Evolutionary conservation across 805 yeast genomes (phyloP).

Genomic region (Suhomyces emberorum): DNA sequence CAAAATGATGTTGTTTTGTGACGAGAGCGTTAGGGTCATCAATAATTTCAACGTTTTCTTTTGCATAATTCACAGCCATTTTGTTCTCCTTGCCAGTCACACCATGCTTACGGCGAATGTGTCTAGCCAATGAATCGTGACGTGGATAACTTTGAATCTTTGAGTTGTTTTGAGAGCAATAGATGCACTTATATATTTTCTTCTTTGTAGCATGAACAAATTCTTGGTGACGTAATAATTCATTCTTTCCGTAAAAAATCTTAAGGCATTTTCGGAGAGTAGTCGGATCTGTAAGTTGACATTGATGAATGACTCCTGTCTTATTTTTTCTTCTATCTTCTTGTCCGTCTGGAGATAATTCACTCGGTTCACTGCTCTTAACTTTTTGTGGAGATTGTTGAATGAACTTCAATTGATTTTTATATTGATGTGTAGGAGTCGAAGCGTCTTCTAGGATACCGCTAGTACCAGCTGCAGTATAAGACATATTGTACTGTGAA

Average conservation of each 20-base stretch:
- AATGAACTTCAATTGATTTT: slow-evolving; percentile 8
- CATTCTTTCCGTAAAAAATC: slow-evolving; percentile 43
- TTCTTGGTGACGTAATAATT: slow-evolving; percentile 42
- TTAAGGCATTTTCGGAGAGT: slow-evolving; percentile 32
- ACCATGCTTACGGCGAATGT: slow-evolving; percentile 42
- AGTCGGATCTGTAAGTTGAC: slow-evolving; percentile 35
- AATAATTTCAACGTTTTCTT: slow-evolving; percentile 38
- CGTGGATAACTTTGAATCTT: slow-evolving; percentile 42
- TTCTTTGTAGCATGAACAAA: slow-evolving; percentile 45
- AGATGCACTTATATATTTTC: slow-evolving; percentile 39
- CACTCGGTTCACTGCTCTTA: not conserved
- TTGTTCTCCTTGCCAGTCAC: slow-evolving; percentile 44
- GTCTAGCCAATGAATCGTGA: slow-evolving; percentile 44
- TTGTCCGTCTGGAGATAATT: slow-evolving; percentile 1
- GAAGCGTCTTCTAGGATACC: not conserved
- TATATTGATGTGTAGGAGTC: slow-evolving; percentile 3
- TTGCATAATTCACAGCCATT: slow-evolving; percentile 42
- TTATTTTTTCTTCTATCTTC: slow-evolving; percentile 15
- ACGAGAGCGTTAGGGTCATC: slow-evolving; percentile 24
- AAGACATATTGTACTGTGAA: not conserved
- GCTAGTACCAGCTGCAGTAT: slow-evolving; percentile 1
- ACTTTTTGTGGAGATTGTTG: slow-evolving; percentile 7
- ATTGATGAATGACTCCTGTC: slow-evolving; percentile 38
- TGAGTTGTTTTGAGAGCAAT: slow-evolving; percentile 32
- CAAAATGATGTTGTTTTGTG: slow-evolving; percentile 10